These are phyloP conservation scores for Thermothielavioides terrestris DNA, from an alignment of 495 filamentous ascomycete genomes.

Conservation along the genomic window DNA sequence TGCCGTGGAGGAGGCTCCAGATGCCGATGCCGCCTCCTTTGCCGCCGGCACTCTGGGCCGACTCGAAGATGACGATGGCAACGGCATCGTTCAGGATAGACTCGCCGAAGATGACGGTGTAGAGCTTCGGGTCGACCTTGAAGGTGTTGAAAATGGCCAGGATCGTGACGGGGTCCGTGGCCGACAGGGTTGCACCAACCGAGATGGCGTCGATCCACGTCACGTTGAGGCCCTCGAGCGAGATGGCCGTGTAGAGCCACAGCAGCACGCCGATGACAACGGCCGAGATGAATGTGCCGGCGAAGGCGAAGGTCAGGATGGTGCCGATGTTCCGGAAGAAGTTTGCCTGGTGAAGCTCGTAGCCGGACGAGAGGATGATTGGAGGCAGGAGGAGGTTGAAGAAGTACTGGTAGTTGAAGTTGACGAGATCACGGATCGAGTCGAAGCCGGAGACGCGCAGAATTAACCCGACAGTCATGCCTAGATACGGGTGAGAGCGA, in stretches of 20 bases:
- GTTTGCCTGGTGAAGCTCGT: constrained; percentile 95
- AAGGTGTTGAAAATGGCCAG: constrained; percentile 98
- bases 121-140: constrained; percentile 96
- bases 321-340: constrained; percentile 98
- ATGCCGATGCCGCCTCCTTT: constrained; percentile 58
- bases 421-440: constrained; percentile 77
- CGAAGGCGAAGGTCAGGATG: constrained; percentile 97
- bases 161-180: constrained; percentile 95
- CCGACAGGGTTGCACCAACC: constrained; percentile 89
- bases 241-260: constrained; percentile 80
- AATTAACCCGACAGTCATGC: constrained; percentile 91
- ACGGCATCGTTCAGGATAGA: constrained; percentile 97
- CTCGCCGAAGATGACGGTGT: constrained; percentile 97
- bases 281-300: constrained; percentile 93
- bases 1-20: constrained; percentile 74
- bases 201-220: constrained; percentile 90
- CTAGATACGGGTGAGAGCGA: constrained; percentile 37
- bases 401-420: constrained; percentile 97
- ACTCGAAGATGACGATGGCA: constrained; percentile 97
- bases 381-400: constrained; percentile 96
- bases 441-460: constrained; percentile 70
- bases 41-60: constrained; percentile 71
- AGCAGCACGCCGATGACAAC: constrained; percentile 81
- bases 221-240: constrained; percentile 75
- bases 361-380: constrained; percentile 94